phyloP scores from a whole-genome alignment of 2,329 filamentous ascomycete species.

The Claviceps africana region DNA sequence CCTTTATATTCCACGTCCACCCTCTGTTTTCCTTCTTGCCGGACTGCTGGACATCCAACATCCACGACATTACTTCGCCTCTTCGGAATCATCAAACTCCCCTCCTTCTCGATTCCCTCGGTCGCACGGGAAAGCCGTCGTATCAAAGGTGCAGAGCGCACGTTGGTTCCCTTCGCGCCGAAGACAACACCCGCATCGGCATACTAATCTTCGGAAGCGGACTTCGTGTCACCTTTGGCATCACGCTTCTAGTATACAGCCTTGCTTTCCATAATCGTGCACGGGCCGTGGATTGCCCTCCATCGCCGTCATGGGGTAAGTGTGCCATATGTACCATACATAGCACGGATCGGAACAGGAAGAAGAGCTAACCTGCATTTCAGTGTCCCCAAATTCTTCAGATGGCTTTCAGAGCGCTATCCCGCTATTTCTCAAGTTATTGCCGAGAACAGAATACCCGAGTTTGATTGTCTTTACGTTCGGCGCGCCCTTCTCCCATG shows the following conservation, averaged over 20 bases:
- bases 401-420: slow-evolving; percentile 99
- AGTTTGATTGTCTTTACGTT: slow-evolving; percentile 94
- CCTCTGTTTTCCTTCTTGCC: neutral
- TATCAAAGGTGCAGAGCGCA: neutral
- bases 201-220: neutral
- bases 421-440: slow-evolving; percentile 97
- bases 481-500: slow-evolving; percentile 13
- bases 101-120: neutral
- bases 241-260: neutral
- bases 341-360: neutral
- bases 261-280: neutral
- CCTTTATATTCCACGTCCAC: neutral
- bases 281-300: slow-evolving; percentile 1
- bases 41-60: neutral
- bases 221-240: neutral
- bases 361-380: neutral
- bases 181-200: neutral
- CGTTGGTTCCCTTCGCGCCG: neutral
- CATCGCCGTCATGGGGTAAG: slow-evolving; percentile 17
- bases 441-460: slow-evolving; percentile 94
- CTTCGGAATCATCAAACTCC: neutral
- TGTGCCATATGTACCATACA: slow-evolving; percentile 1
- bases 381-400: slow-evolving; percentile 78
- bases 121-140: neutral
- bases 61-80: neutral